Conservation (phyloP, 352 stramenopile genomes). For the Globisporangium splendens region DNA sequence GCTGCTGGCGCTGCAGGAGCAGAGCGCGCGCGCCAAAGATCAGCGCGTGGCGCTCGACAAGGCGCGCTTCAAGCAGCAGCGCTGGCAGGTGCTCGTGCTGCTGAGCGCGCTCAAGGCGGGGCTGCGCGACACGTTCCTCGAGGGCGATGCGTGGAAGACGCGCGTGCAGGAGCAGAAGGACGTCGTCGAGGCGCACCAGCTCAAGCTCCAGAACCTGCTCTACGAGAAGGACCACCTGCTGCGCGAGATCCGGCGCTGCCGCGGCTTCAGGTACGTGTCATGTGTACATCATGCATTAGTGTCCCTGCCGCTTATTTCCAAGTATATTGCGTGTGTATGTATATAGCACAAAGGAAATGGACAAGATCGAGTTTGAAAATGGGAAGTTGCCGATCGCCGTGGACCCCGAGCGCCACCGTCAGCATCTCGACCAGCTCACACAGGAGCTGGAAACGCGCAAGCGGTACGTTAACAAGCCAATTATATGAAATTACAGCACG, state of each 20-base stretch:
- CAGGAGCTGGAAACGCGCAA: conserved; percentile 61
- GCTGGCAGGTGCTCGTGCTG: conserved; percentile 55
- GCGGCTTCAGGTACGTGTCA: conserved; percentile 40
- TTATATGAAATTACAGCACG: too few relatives aligned
- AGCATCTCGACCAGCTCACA: conserved; percentile 68
- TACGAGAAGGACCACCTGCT: conserved; percentile 83
- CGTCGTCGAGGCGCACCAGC: conserved; percentile 65
- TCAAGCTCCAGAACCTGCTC: conserved; percentile 77
- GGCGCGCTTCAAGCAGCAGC: conserved; percentile 39
- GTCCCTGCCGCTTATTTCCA: too few relatives aligned
- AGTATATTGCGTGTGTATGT: neutral
- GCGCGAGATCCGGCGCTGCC: conserved; percentile 71
- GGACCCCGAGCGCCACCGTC: conserved; percentile 44
- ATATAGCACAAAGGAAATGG: conserved; percentile 70
- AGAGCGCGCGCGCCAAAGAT: conserved; percentile 18
- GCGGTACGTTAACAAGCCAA: conserved; percentile 21
- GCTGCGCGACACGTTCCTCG: conserved; percentile 67
- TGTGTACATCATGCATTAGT: neutral
- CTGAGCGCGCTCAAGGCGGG: conserved; percentile 50
- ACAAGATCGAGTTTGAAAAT: conserved; percentile 69
- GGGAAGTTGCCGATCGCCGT: conserved; percentile 51
- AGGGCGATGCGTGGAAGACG: conserved; percentile 53
- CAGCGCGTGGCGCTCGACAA: conserved; percentile 27
- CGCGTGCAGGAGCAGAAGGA: conserved; percentile 75
- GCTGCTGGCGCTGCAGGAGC: conserved; percentile 33